phyloP scores from a whole-genome alignment of 352 stramenopile species.

The Phytopythium kandeliae region DNA sequence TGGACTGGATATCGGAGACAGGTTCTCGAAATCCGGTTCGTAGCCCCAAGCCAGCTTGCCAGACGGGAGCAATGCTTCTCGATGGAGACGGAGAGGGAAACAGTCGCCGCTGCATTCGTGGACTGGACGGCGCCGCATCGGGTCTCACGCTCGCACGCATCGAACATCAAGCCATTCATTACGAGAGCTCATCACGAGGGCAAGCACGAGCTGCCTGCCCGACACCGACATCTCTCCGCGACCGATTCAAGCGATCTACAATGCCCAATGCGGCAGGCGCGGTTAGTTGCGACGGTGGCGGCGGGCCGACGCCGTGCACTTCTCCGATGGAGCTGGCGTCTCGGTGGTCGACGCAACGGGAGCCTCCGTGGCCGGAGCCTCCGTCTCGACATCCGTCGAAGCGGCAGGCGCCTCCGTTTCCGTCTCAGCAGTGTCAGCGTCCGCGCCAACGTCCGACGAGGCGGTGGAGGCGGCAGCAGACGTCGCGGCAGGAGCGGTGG shows the following conservation, averaged over 20 bases:
- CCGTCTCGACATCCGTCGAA: neutral
- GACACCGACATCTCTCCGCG: neutral
- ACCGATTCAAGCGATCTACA: neutral
- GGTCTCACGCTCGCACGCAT: no score
- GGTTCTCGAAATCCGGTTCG: no score
- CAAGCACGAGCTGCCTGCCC: no score
- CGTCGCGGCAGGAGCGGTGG: conserved; percentile 4
- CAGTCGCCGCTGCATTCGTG: neutral
- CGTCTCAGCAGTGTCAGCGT: neutral
- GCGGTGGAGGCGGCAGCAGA: conserved; percentile 3
- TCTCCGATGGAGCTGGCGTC: no score
- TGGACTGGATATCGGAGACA: no score
- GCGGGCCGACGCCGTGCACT: conserved; percentile 7
- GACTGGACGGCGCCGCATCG: neutral
- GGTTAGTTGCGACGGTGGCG: conserved; percentile 4
- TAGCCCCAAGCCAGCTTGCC: no score
- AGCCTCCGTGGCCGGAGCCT: conserved; percentile 3
- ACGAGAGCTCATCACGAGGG: neutral
- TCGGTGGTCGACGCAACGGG: no score
- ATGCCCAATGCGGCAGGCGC: neutral
- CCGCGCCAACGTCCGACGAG: conserved; percentile 5
- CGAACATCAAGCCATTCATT: conserved; percentile 2
- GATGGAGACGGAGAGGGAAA: no score
- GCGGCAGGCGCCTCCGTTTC: conserved; percentile 3
- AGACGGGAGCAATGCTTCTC: no score